Evolutionary conservation across 2,329 filamentous ascomycete species (phyloP).

Genomic region (Alternaria gaisen): DNA sequence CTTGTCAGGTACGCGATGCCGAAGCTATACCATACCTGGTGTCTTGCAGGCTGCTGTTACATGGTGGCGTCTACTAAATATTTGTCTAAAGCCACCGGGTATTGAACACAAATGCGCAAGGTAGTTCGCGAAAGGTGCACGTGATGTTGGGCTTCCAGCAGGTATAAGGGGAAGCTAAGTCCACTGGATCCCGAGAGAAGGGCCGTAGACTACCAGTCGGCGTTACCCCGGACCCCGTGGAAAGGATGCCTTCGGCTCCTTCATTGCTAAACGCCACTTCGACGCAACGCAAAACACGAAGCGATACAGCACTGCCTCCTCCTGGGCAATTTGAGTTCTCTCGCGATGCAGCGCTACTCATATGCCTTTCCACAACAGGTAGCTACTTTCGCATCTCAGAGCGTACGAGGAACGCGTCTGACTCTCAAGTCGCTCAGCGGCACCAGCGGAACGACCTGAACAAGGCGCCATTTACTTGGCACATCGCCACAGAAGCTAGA

Average conservation of each 20-base stretch:
- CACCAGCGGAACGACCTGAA: not conserved
- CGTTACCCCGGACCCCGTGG: not conserved
- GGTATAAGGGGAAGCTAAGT: not conserved
- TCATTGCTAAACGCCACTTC: slow-evolving; percentile 4
- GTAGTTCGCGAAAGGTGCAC: not conserved
- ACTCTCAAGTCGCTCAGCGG: not conserved
- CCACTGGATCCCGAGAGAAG: not conserved
- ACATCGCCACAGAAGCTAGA: not conserved
- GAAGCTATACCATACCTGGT: not conserved
- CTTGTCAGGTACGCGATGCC: not conserved
- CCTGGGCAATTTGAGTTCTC: not conserved
- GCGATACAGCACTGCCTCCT: slow-evolving; percentile 6
- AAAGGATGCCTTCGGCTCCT: not conserved
- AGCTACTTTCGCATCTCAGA: not conserved
- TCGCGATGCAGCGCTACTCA: not conserved
- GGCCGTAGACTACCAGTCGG: not conserved
- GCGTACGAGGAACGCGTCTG: not conserved
- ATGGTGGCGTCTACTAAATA: not conserved
- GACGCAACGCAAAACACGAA: slow-evolving; percentile 2
- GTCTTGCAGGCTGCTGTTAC: not conserved
- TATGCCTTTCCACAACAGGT: not conserved
- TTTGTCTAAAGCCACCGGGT: not conserved
- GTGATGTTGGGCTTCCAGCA: not conserved
- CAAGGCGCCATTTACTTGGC: not conserved
- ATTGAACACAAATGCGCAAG: not conserved